Base-by-base conservation (phyloP, 352 stramenopile genomes). In the Globisporangium carolinianum region DNA sequence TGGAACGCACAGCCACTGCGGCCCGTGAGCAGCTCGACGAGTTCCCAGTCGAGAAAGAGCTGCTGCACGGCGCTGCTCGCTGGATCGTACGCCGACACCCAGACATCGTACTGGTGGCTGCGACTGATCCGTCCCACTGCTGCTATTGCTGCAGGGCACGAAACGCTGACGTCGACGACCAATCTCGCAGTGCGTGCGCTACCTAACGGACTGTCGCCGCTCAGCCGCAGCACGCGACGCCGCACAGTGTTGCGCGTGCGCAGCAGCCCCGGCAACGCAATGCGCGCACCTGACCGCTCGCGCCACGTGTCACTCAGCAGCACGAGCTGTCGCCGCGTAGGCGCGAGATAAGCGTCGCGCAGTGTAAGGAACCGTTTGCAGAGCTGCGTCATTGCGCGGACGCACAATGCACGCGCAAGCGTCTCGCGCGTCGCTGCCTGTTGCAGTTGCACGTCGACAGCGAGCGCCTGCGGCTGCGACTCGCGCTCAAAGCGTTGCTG, bases 31-130 rank as follows among this genome's bases (percentile, higher is more conserved):
- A 93, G 63, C 52, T 77, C 59, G 3, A 91, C 66, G 5, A 91
- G 62, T 18, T 86, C 72, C 68, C 70, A 85, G 53, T 93, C 77
- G n/a, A 93, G 63, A 53, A 83, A 91, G 47, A 91, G 64, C 17
- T 74, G 68, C 37, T 89, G 66, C 5, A 69, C 55, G 9, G 55
- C 65, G 10, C 63, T 71, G 2, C 65, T 61, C 3, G 51, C 49
- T 12, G 78, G 75, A 32, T 86, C 66, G 59, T 91, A 89, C n/a
- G 76, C 78, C n/a, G 60, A 69, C 1, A 87, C 53, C 76, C 75
- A 91, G 14, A 59, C 46, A 7, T 63, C 58, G 15, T 18, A 24
- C 24, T 24, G 24, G 24, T 24, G 15, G 35, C n/a, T 51, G 9
- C 57, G 9, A 71, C 58, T 52, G 1, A 24, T 24, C 24, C 24